A percentile compares a stretch with the other conserved stretches of the same genome.
phyloP scores from a whole-genome alignment of 192 early-diverging fungal species.

The Entrophospora sp. region DNA sequence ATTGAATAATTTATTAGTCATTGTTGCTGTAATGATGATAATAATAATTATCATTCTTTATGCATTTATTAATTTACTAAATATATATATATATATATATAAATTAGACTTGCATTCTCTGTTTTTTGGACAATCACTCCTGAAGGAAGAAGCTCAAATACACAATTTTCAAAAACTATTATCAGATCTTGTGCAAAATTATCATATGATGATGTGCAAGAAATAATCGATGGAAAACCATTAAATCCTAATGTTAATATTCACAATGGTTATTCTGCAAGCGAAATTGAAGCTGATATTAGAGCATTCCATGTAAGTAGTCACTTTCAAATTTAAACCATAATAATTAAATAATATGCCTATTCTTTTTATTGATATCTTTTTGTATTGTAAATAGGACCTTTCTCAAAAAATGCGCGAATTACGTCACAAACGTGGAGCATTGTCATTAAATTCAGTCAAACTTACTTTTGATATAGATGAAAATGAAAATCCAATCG shows the following conservation, averaged over 20 bases:
- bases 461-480: constrained; percentile 85
- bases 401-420: constrained; percentile 68
- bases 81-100: no score
- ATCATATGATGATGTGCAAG: constrained; percentile 88
- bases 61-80: no score
- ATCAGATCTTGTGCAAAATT: constrained; percentile 90
- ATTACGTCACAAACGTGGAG: constrained; percentile 69
- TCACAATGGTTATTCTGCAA: constrained; percentile 18
- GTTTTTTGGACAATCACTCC: constrained; percentile 92
- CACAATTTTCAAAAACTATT: constrained; percentile 76
- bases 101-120: constrained; percentile 72
- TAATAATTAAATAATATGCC: constrained; percentile 25
- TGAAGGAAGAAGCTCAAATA: constrained; percentile 73
- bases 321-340: no score
- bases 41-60: no score
- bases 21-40: no score
- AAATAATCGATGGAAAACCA: constrained; percentile 57
- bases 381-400: constrained; percentile 23
- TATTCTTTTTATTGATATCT: constrained; percentile 25
- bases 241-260: constrained; percentile 40
- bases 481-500: constrained; percentile 77
- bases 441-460: constrained; percentile 81
- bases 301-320: constrained; percentile 37
- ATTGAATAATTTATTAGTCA: no score
- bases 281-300: constrained; percentile 31